A percentile compares a stretch with the other conserved stretches of the same genome.
Evolutionary conservation across 2,329 filamentous ascomycete genomes (phyloP).

Genomic region (Leptosphaerulina australis): DNA sequence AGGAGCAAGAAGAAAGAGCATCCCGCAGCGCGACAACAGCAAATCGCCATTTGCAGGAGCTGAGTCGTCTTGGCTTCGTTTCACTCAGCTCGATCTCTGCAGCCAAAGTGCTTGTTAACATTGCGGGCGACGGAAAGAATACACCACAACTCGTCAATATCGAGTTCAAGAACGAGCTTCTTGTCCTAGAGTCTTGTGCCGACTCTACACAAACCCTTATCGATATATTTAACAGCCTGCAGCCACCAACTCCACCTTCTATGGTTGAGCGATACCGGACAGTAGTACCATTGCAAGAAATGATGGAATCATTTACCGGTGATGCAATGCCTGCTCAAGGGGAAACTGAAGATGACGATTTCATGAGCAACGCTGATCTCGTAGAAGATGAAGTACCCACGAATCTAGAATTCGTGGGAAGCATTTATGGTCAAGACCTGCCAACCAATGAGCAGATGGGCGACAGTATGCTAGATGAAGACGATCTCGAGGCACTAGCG

Average conservation of each 20-base stretch:
- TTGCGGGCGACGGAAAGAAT: slow-evolving; percentile 62
- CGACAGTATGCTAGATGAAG: slow-evolving; percentile 50
- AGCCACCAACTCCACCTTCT: slow-evolving; percentile 81
- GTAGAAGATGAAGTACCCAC: slow-evolving; percentile 50
- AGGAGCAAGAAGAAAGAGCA: slow-evolving; percentile 21
- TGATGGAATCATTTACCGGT: slow-evolving; percentile 87
- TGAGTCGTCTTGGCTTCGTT: slow-evolving; percentile 75
- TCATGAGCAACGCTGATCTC: slow-evolving; percentile 49
- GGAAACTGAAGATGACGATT: slow-evolving; percentile 58
- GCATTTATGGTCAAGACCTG: slow-evolving; percentile 58
- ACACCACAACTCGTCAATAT: slow-evolving; percentile 74
- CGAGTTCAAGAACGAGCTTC: slow-evolving; percentile 81
- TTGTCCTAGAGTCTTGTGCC: slow-evolving; percentile 92
- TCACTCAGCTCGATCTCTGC: slow-evolving; percentile 87
- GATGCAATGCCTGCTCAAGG: slow-evolving; percentile 74
- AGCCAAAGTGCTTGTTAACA: slow-evolving; percentile 70
- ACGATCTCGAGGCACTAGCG: slow-evolving; percentile 46
- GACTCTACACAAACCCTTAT: slow-evolving; percentile 96
- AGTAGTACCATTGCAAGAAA: slow-evolving; percentile 81
- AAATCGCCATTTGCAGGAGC: slow-evolving; percentile 54
- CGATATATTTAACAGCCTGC: slow-evolving; percentile 75
- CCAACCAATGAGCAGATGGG: slow-evolving; percentile 52
- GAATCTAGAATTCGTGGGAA: slow-evolving; percentile 58
- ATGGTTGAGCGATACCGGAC: slow-evolving; percentile 86
- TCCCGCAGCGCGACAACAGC: slow-evolving; percentile 23